Evolutionary conservation across 805 yeast genomes (phyloP).

Genomic region (Naumovozyma castellii): DNA sequence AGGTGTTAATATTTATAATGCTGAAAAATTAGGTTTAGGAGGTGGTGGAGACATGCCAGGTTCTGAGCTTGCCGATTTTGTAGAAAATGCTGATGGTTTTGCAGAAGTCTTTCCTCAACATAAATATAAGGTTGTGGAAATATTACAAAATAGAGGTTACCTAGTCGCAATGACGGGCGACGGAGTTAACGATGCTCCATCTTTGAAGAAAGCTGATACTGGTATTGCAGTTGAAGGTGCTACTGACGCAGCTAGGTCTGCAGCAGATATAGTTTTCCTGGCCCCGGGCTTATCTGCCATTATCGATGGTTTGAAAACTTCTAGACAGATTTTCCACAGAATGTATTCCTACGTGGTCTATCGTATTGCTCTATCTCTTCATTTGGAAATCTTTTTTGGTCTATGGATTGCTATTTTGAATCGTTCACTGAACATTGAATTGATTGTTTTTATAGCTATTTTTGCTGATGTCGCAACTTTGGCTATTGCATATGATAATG

Average conservation of each 20-base stretch:
- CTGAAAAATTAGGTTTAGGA: constrained; percentile 92
- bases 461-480: constrained; percentile 96
- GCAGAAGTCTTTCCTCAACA: constrained; percentile 99
- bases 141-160: constrained; percentile 91
- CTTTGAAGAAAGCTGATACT: constrained; percentile 88
- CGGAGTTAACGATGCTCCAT: constrained; percentile 97
- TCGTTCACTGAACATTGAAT: constrained; percentile 76
- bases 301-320: constrained; percentile 88
- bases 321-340: constrained; percentile 97
- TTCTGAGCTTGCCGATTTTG: constrained; percentile 93
- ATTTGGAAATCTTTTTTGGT: constrained; percentile 91
- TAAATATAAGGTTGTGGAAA: constrained; percentile 91
- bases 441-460: constrained; percentile 92
- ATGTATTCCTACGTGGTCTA: constrained; percentile 96
- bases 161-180: constrained; percentile 99
- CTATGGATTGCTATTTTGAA: constrained; percentile 93
- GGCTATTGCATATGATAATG: constrained; percentile 95
- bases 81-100: constrained; percentile 96
- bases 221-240: constrained; percentile 99
- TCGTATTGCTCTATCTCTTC: constrained; percentile 93
- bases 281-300: constrained; percentile 94
- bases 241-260: constrained; percentile 94
- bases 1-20: constrained; percentile 93
- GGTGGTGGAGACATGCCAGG: constrained; percentile 96
- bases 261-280: constrained; percentile 91